phyloP scores from a whole-genome alignment of 192 early-diverging fungal genomes.

The Phlyctochytrium bullatum region DNA sequence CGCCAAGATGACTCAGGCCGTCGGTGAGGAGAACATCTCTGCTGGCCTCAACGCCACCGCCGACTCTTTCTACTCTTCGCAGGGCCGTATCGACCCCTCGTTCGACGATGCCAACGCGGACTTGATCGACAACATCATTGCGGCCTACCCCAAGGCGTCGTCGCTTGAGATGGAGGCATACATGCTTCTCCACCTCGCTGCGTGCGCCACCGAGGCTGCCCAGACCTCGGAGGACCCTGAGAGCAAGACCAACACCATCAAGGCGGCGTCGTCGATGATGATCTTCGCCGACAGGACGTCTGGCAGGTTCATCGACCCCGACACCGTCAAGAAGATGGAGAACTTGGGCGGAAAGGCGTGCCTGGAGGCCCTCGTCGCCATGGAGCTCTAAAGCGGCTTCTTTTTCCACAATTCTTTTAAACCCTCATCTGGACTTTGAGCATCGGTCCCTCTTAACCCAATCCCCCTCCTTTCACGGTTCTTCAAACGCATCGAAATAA shows the following conservation, averaged over 20 bases:
- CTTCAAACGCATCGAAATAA: too few species aligned
- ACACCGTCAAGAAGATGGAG: slow-evolving; percentile 52
- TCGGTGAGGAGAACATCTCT: slow-evolving; percentile 46
- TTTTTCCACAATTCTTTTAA: too few species aligned
- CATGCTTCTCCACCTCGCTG: slow-evolving; percentile 79
- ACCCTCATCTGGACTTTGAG: too few species aligned
- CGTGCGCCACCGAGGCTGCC: slow-evolving; percentile 37
- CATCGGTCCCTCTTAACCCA: too few species aligned
- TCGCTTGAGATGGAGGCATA: slow-evolving; percentile 87
- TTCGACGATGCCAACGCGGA: slow-evolving; percentile 78
- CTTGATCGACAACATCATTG: slow-evolving; percentile 51
- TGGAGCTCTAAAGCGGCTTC: neutral
- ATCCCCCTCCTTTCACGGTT: too few species aligned
- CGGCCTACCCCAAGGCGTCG: slow-evolving; percentile 48
- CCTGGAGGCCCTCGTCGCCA: slow-evolving; percentile 57
- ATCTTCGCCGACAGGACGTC: slow-evolving; percentile 77
- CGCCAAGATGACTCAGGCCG: slow-evolving; percentile 5
- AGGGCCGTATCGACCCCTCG: slow-evolving; percentile 66
- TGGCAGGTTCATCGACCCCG: slow-evolving; percentile 66
- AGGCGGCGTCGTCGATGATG: slow-evolving; percentile 74
- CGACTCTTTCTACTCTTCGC: slow-evolving; percentile 84
- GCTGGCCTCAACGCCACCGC: slow-evolving; percentile 71
- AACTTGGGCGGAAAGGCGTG: slow-evolving; percentile 55
- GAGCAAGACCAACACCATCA: slow-evolving; percentile 44
- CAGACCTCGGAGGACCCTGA: slow-evolving; percentile 20